Conservation (phyloP, 78 protist genomes). For the Cavenderia fasciculata region DNA sequence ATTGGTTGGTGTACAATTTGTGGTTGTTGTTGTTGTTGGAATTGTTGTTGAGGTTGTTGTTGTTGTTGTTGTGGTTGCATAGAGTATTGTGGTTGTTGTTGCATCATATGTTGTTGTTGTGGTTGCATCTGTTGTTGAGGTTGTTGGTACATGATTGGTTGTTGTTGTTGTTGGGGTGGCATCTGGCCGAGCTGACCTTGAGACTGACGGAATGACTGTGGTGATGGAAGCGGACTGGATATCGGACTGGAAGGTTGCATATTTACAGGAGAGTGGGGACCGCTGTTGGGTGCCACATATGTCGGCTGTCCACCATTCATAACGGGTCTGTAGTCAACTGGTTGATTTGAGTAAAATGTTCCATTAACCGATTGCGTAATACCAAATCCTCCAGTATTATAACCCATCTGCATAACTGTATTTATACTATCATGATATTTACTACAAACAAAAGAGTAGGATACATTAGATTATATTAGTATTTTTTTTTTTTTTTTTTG, state of each 20-base stretch:
- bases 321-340: neutral
- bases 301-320: conserved; percentile 38
- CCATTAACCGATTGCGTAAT: neutral
- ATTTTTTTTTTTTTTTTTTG: no score
- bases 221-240: conserved; percentile 48
- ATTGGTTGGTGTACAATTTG: neutral
- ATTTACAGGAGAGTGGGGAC: no score
- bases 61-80: conserved; percentile 6
- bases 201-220: conserved; percentile 26
- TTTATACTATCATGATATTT: no score
- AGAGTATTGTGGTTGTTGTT: neutral
- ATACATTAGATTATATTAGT: no score
- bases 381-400: neutral
- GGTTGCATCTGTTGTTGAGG: neutral
- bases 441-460: no score
- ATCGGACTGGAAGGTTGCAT: conserved; percentile 34
- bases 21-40: conserved; percentile 3
- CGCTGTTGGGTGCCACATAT: conserved; percentile 7
- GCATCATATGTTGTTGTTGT: neutral
- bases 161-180: neutral
- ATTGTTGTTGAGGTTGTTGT: conserved; percentile 1
- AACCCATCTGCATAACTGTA: neutral
- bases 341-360: conserved; percentile 4
- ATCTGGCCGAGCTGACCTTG: neutral
- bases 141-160: neutral